Evolutionary conservation across 2,329 filamentous ascomycete species (phyloP), one percentile per base, ranked within the genome.

Genomic region (Ascochyta viciae-villosae): DNA sequence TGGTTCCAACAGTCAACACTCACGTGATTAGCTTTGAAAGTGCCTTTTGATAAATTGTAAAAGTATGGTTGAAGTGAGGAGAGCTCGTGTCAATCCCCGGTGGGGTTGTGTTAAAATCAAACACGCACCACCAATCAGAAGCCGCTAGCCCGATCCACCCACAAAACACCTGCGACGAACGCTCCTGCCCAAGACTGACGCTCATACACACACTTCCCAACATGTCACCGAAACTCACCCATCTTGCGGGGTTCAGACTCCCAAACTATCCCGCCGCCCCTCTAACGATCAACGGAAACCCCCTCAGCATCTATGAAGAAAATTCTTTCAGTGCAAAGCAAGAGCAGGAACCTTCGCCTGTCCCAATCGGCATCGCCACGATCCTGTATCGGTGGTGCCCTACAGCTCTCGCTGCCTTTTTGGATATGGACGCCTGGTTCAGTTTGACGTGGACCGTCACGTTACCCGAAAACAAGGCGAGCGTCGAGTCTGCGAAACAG

Each of bases 291-390:
- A 38, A 47, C n/a, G 54, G 38, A 8, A 27, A 38, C 3, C 33
- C 54, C 10, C 54, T 57, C 15, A 57, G 38, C 43, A 34, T 57
- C 34, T 52, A 38, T 37, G 39, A 50, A 12, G 46, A 50, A 50
- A 33, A 50, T 27, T 46, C 43, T 38, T 55, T 46, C 46, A 50
- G 16, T 41, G 8, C 29, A 49, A 26, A 54, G 4, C 33, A 38
- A 10, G 33, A 49, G 6, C 16, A 22, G 16, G 23, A n/a, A 26
- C 24, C 15, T n/a, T 6, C 24, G 10, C 96, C 82, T 42, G 34
- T 58, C 27, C 44, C 63, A 29, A 59, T 51, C 35, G 63, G 56
- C 29, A 37, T 68, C 38, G 61, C 66, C 9, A 68, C 63, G 12
- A 38, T 66, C 1, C 51, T 68, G 1, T 60, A 67, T 44, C 57